A percentile compares a stretch with the other conserved stretches of the same genome.
phyloP scores from a whole-genome alignment of 352 stramenopile species.

The Globisporangium megalacanthum region DNA sequence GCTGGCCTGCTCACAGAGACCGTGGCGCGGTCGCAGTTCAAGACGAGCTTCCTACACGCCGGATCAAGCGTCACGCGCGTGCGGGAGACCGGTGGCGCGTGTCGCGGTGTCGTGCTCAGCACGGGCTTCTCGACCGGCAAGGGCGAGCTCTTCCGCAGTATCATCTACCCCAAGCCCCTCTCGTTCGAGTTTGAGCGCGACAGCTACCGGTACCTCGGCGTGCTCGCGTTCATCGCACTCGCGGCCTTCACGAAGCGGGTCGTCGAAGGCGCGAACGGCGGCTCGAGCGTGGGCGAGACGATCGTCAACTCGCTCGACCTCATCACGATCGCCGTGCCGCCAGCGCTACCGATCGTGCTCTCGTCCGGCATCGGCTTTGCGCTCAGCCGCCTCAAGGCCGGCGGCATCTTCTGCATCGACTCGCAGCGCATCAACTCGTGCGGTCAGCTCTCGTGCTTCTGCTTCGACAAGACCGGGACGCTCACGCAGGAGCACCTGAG shows the following conservation, averaged over 20 bases:
- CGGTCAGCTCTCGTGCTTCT: conserved; percentile 69
- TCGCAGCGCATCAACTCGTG: conserved; percentile 61
- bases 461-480: conserved; percentile 83
- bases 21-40: conserved; percentile 25
- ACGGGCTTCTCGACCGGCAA: conserved; percentile 68
- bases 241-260: conserved; percentile 50
- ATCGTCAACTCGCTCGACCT: conserved; percentile 40
- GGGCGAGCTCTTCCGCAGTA: conserved; percentile 62
- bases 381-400: conserved; percentile 35
- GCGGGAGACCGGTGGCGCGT: conserved; percentile 16
- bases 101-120: conserved; percentile 45
- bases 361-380: conserved; percentile 53
- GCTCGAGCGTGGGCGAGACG: conserved; percentile 20
- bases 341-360: conserved; percentile 51
- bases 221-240: conserved; percentile 38
- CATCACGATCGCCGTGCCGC: conserved; percentile 57
- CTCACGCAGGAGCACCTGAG: conserved; percentile 67
- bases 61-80: conserved; percentile 26
- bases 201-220: conserved; percentile 53
- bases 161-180: conserved; percentile 53
- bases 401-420: conserved; percentile 66
- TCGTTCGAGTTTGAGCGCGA: conserved; percentile 63
- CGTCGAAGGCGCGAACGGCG: conserved; percentile 23
- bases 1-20: conserved; percentile 20
- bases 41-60: conserved; percentile 37